Percentiles rank a stretch among this genome's conserved stretches.
These are phyloP conservation scores for Hibiscus syriacus DNA, from an alignment of 345 rosid species.

Conservation along the genomic window DNA sequence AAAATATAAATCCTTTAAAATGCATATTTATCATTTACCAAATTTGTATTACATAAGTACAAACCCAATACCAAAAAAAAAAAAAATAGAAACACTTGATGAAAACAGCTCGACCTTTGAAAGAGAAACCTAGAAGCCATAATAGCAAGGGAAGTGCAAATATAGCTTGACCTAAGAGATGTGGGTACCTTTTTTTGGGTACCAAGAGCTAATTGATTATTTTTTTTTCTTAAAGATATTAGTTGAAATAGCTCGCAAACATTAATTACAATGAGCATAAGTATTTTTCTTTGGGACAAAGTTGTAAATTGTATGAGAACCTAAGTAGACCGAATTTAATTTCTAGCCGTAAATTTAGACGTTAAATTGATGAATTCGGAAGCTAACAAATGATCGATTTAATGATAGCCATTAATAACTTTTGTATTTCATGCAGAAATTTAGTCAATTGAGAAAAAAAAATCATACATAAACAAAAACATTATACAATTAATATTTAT, in stretches of 20 bases:
- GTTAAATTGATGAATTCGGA: background rate
- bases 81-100: background rate
- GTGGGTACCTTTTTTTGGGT: too few species aligned
- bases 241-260: background rate
- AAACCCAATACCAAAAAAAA: background rate
- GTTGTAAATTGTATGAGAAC: background rate
- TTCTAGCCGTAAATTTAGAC: background rate
- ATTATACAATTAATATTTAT: too few species aligned
- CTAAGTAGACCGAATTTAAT: background rate
- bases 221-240: background rate
- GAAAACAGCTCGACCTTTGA: slow-evolving; percentile 7
- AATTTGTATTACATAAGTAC: background rate
- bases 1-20: background rate
- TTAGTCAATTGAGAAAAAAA: background rate
- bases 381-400: background rate
- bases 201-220: background rate
- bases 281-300: background rate
- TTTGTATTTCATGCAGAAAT: background rate
- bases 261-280: background rate
- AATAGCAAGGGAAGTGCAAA: background rate
- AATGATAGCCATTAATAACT: background rate
- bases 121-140: background rate
- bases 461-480: background rate
- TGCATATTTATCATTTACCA: background rate
- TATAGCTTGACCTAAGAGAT: background rate